Percentiles rank a stretch among this genome's conserved stretches.
Conservation (phyloP, 306 rosid genomes). For the Carpinus fangiana region DNA sequence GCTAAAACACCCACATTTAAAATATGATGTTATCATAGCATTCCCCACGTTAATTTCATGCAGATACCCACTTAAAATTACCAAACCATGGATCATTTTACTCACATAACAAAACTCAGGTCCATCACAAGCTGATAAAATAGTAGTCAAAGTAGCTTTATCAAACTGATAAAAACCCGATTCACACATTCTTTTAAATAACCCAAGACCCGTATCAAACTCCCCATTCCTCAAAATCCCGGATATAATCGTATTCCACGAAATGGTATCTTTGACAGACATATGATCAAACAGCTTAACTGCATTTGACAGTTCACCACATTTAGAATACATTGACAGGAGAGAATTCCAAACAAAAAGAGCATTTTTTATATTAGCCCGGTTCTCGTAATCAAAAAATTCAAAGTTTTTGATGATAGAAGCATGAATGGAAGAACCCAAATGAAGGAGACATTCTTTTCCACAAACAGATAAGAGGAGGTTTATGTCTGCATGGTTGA, state of each 20-base stretch:
- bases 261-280: constrained; percentile 61
- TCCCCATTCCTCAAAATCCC: constrained; percentile 58
- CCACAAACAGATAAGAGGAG: constrained; percentile 59
- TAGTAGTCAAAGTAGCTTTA: constrained; percentile 69
- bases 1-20: constrained; percentile 54
- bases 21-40: constrained; percentile 78
- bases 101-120: constrained; percentile 34
- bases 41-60: constrained; percentile 67
- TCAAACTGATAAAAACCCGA: constrained; percentile 48
- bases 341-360: constrained; percentile 75
- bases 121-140: constrained; percentile 72
- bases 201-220: constrained; percentile 42
- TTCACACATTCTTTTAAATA: constrained; percentile 51
- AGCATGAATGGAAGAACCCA: constrained; percentile 87
- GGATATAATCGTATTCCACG: constrained; percentile 73
- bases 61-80: constrained; percentile 61
- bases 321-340: constrained; percentile 52
- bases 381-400: constrained; percentile 23
- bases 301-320: constrained; percentile 42
- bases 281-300: constrained; percentile 62
- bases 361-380: constrained; percentile 30
- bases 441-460: constrained; percentile 42
- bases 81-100: constrained; percentile 71
- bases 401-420: constrained; percentile 50
- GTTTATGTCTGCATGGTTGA: constrained; percentile 50